Percentiles rank a stretch among this genome's conserved stretches.
These are phyloP conservation scores for Plectranthus barbatus DNA, from an alignment of 257 asterid genomes.

Conservation along the genomic window DNA sequence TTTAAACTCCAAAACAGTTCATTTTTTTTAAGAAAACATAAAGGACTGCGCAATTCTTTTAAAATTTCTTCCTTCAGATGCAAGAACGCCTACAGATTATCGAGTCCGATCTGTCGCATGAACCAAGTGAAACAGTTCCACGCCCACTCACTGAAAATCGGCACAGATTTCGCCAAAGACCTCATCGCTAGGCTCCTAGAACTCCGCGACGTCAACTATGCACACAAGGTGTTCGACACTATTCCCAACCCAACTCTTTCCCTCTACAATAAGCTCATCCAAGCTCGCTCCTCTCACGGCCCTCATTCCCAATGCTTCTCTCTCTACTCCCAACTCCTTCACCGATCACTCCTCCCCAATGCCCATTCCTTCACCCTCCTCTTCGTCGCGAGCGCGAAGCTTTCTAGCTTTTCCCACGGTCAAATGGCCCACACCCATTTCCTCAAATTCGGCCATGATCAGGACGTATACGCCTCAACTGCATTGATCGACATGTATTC, in stretches of 20 bases:
- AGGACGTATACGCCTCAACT: slow-evolving; percentile 55
- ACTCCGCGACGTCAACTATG: slow-evolving; percentile 49
- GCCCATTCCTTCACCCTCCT: slow-evolving; percentile 70
- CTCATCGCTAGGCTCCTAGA: slow-evolving; percentile 33
- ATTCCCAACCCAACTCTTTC: slow-evolving; percentile 47
- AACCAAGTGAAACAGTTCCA: slow-evolving; percentile 60
- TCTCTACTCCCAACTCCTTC: slow-evolving; percentile 50
- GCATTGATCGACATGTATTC: slow-evolving; percentile 80
- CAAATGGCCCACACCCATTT: slow-evolving; percentile 62
- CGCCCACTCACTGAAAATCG: slow-evolving; percentile 50
- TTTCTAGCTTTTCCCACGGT: slow-evolving; percentile 32
- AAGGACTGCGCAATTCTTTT: too few relatives aligned
- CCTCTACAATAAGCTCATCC: slow-evolving; percentile 80
- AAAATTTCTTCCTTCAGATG: too few relatives aligned
- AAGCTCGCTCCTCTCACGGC: slow-evolving; percentile 57
- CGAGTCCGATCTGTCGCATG: slow-evolving; percentile 28
- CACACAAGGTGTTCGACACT: slow-evolving; percentile 62
- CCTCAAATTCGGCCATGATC: slow-evolving; percentile 45
- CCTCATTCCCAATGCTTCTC: slow-evolving; percentile 40
- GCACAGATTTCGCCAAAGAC: slow-evolving; percentile 36
- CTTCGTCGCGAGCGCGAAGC: slow-evolving; percentile 44
- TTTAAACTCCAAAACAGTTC: too few relatives aligned
- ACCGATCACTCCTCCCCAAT: slow-evolving; percentile 31
- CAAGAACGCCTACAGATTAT: not conserved
- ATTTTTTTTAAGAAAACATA: too few relatives aligned